Evolutionary conservation across 1,139 yeast genomes (phyloP).

Genomic region (Yamadazyma songkhlaensis): DNA sequence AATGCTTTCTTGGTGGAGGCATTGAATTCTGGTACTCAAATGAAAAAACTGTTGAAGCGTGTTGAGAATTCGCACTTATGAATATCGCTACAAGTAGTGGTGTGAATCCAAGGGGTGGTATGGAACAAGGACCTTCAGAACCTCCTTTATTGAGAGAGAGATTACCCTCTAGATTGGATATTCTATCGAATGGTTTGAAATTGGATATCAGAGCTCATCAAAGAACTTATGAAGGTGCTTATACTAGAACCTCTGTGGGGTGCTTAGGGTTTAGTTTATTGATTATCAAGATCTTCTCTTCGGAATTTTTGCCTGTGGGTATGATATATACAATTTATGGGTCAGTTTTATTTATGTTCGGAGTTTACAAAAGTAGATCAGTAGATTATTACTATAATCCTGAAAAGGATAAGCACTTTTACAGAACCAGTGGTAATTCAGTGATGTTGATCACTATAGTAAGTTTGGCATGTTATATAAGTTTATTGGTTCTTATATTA

Average conservation of each 20-base stretch:
- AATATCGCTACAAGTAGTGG: slow-evolving; percentile 3
- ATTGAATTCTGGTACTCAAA: slow-evolving; percentile 10
- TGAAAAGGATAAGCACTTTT: slow-evolving; percentile 36
- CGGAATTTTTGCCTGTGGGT: slow-evolving; percentile 53
- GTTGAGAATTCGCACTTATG: neutral
- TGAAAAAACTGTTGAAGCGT: neutral
- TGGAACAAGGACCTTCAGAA: slow-evolving; percentile 7
- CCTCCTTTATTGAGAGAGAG: slow-evolving; percentile 12
- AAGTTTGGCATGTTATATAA: slow-evolving; percentile 45
- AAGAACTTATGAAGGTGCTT: slow-evolving; percentile 61
- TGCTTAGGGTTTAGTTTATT: slow-evolving; percentile 45
- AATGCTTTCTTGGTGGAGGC: slow-evolving; percentile 33
- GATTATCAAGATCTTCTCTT: slow-evolving; percentile 50
- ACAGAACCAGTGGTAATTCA: slow-evolving; percentile 50
- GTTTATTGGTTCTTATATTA: slow-evolving; percentile 40
- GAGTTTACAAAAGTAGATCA: slow-evolving; percentile 42
- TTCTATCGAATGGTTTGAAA: slow-evolving; percentile 35
- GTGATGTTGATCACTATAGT: slow-evolving; percentile 41
- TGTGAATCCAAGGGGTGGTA: slow-evolving; percentile 1
- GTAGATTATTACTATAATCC: slow-evolving; percentile 49
- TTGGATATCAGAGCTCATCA: slow-evolving; percentile 60
- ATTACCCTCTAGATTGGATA: slow-evolving; percentile 34
- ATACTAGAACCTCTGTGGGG: slow-evolving; percentile 51
- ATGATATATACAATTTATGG: slow-evolving; percentile 53
- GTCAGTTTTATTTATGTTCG: slow-evolving; percentile 44